Evolutionary conservation across 1,139 yeast species (phyloP), one percentile per base, ranked within the genome.

Genomic region (Kodamaea derodonti): DNA sequence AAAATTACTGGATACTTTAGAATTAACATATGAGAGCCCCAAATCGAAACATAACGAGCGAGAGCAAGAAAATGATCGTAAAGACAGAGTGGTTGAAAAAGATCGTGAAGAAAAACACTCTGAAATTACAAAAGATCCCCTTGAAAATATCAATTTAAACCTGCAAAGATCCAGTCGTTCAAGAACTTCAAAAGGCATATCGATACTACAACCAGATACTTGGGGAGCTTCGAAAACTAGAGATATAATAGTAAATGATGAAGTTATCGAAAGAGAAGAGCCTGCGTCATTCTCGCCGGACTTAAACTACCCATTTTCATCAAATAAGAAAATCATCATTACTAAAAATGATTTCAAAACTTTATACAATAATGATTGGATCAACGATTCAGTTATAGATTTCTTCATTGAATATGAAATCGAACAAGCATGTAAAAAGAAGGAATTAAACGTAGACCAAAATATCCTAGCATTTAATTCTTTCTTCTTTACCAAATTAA

Each of bases 401-500:
- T 84, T 84, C 50, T 83, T 83, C 48, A 63, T 81, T 17, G 76
- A 75, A 39, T 81, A 71, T 50, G 76, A 72, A 43, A 58, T 70
- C 6, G 80, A 80, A 23, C 49, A 58, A 23, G 72, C 69, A 41
- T 62, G 7, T 35, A 48, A 27, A 45, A 48, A 14, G 41, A 45
- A 14, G 37, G 45, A 12, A 4, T 14, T 25, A 14, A 17, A 14
- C 5, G 36, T 65, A 11, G 34, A 36, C 10, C 44, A 53, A 4
- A 38, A 49, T 1, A 72, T 82, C 2, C 76, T 80, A 51, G 70
- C 88, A 2, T 77, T 92, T 56, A 86, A 87, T 50, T 84, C 97
- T 0, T 94, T 86, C 53, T 90, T 94, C 56, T 92, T 75, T 60
- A 75, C 84, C 2, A 81, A 80, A 49, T 62, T 88, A 29, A 66